Evolutionary conservation across 257 asterid genomes (phyloP).

Genomic region (Voacanga thouarsii): DNA sequence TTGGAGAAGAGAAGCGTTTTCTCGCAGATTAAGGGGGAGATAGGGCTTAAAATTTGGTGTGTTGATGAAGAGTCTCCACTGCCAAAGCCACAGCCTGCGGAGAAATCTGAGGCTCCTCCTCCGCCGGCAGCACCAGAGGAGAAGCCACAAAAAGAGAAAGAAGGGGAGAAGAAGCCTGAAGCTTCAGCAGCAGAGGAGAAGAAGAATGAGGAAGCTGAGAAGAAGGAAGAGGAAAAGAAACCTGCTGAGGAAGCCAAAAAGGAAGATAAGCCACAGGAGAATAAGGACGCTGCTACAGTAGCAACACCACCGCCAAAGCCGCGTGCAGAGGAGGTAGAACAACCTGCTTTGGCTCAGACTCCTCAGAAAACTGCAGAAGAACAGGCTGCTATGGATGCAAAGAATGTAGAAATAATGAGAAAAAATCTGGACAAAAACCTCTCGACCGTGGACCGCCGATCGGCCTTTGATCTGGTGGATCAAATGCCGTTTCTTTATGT

Average conservation of each 20-base stretch:
- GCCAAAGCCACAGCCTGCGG: constrained; percentile 14
- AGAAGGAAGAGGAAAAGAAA: constrained; percentile 17
- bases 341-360: constrained; percentile 48
- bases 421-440: constrained; percentile 45
- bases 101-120: constrained; percentile 34
- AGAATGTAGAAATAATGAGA: constrained; percentile 35
- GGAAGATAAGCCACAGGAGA: constrained; percentile 60
- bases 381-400: constrained; percentile 13
- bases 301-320: constrained; percentile 33
- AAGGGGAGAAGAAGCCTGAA: constrained; percentile 33
- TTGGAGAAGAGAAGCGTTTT: constrained; percentile 89
- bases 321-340: constrained; percentile 31
- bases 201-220: constrained; percentile 32
- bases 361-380: constrained; percentile 22
- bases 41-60: constrained; percentile 65
- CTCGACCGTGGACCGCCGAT: constrained; percentile 39
- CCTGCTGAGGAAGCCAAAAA: constrained; percentile 25
- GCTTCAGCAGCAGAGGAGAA: constrained; percentile 26
- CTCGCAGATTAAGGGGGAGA: constrained; percentile 88
- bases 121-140: constrained; percentile 35
- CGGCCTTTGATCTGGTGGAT: constrained; percentile 78
- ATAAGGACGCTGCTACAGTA: constrained; percentile 19
- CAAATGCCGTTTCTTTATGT: constrained; percentile 80
- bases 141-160: constrained; percentile 33
- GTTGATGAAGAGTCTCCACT: constrained; percentile 51